These are phyloP conservation scores for Bimuria novae-zelandiae DNA, from an alignment of 2,329 filamentous ascomycete species.

Conservation along the genomic window DNA sequence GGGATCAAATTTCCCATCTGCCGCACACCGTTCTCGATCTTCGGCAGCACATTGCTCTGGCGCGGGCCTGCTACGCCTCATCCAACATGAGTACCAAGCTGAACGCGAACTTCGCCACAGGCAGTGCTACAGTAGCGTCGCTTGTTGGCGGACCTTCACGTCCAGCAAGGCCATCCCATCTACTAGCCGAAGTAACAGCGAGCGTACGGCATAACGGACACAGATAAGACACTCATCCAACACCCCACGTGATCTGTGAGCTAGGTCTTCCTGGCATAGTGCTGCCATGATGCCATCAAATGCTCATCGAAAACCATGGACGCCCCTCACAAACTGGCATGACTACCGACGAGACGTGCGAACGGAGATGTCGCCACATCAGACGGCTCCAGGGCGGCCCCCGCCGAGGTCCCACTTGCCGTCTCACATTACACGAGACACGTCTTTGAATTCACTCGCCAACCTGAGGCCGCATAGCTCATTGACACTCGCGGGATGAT, in stretches of 20 bases:
- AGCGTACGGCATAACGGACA: neutral
- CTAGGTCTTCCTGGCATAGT: neutral
- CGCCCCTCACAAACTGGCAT: conserved; percentile 13
- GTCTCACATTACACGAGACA: conserved; percentile 36
- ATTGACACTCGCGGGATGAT: neutral
- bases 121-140: conserved; percentile 2
- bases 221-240: neutral
- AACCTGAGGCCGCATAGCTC: neutral
- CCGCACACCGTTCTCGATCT: too few species aligned
- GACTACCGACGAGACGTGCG: conserved; percentile 19
- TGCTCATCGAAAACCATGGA: conserved; percentile 2
- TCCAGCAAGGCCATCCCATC: neutral
- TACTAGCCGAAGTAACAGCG: conserved; percentile 3
- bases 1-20: too few species aligned
- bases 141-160: neutral
- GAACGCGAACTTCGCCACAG: conserved; percentile 12
- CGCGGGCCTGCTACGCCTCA: conserved; percentile 22
- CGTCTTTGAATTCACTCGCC: conserved; percentile 20
- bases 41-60: conserved; percentile 20
- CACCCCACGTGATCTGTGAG: conserved; percentile 3
- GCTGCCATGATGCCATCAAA: conserved; percentile 2
- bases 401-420: conserved; percentile 38
- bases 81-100: conserved; percentile 10
- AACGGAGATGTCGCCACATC: conserved; percentile 14
- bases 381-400: conserved; percentile 40